A percentile compares a stretch with the other conserved stretches of the same genome.
Evolutionary conservation across 2,329 filamentous ascomycete genomes (phyloP).

Genomic region (Fusarium pininemorale): DNA sequence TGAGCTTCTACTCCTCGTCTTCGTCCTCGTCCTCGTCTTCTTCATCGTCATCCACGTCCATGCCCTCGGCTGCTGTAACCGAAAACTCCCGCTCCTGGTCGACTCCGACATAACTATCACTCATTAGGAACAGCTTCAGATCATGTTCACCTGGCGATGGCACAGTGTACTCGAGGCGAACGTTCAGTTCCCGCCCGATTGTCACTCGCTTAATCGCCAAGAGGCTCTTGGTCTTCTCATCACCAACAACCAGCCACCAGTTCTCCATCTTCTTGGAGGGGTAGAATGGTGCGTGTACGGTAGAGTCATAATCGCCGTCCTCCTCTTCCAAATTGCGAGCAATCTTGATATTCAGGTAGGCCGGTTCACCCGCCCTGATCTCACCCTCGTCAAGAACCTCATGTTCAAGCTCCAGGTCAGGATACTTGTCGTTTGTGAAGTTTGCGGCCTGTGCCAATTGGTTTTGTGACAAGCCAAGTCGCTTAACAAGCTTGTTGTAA

Average conservation of each 20-base stretch:
- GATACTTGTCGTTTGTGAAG: conserved; percentile 97
- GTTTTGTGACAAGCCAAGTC: conserved; percentile 79
- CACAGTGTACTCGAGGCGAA: conserved; percentile 88
- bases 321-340: conserved; percentile 79
- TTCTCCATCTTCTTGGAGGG: conserved; percentile 93
- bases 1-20: conserved; percentile 40
- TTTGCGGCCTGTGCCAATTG: conserved; percentile 89
- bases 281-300: conserved; percentile 95
- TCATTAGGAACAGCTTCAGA: conserved; percentile 93
- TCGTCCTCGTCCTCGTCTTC: conserved; percentile 70
- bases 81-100: conserved; percentile 94
- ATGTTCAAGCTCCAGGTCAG: conserved; percentile 91
- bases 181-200: conserved; percentile 79
- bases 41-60: conserved; percentile 93
- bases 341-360: conserved; percentile 85
- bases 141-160: conserved; percentile 85
- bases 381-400: conserved; percentile 83
- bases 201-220: conserved; percentile 95
- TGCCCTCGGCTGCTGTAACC: conserved; percentile 86
- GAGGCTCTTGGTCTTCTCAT: conserved; percentile 87
- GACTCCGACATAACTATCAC: conserved; percentile 95
- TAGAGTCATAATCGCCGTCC: conserved; percentile 74
- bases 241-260: conserved; percentile 97
- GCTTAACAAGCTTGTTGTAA: conserved; percentile 79
- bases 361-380: conserved; percentile 81